Evolutionary conservation across 805 yeast genomes (phyloP).

Genomic region (Ogataea pilisensis): DNA sequence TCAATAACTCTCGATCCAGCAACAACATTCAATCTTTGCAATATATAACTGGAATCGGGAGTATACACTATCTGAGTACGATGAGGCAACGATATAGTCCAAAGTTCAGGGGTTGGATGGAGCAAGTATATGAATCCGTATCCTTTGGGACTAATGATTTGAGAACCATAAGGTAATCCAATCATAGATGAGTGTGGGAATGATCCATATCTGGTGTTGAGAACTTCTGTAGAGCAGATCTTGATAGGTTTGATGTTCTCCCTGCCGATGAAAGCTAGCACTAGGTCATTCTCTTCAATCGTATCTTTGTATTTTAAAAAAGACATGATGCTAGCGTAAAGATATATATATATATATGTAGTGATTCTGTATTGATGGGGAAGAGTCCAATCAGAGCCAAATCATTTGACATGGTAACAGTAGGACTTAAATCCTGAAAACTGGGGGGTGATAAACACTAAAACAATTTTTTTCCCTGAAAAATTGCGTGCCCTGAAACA

Average conservation of each 20-base stretch:
- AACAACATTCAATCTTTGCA: conserved; percentile 71
- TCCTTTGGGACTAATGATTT: conserved; percentile 65
- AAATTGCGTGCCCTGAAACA: too few relatives aligned
- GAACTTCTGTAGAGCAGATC: conserved; percentile 51
- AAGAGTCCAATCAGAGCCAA: too few relatives aligned
- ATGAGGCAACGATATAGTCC: conserved; percentile 96
- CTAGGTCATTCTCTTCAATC: conserved; percentile 85
- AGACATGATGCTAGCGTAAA: conserved; percentile 20
- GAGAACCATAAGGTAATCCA: conserved; percentile 79
- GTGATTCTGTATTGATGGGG: too few relatives aligned
- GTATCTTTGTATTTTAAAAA: conserved; percentile 48
- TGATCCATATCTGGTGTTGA: conserved; percentile 86
- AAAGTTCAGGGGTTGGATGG: conserved; percentile 91
- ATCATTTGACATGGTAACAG: too few relatives aligned
- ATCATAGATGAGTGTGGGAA: conserved; percentile 84
- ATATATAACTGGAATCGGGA: conserved; percentile 88
- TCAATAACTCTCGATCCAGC: conserved; percentile 82
- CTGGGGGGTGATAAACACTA: too few relatives aligned
- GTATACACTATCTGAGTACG: conserved; percentile 97
- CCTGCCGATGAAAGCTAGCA: conserved; percentile 80
- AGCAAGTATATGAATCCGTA: conserved; percentile 82
- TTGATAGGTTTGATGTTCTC: conserved; percentile 72
- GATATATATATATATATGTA: too few relatives aligned
- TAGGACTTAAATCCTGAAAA: too few relatives aligned
- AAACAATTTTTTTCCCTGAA: too few relatives aligned